Evolutionary conservation across 192 early-diverging fungal species (phyloP).

Genomic region (Diversispora eburnea): DNA sequence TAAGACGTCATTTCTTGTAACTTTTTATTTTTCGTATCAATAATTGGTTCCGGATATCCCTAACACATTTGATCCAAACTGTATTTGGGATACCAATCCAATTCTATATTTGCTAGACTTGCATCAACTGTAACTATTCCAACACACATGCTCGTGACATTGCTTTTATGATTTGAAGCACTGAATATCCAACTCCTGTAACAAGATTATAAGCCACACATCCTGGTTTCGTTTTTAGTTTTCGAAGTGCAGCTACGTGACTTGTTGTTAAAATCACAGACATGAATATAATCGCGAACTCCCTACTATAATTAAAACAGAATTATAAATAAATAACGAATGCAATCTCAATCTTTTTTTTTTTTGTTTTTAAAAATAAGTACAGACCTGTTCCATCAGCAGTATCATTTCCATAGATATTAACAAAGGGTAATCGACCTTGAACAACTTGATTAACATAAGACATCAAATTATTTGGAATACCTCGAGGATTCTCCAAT

Average conservation of each 20-base stretch:
- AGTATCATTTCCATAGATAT: conserved; percentile 87
- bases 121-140: conserved; percentile 52
- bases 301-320: conserved; percentile 33
- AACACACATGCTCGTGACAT: conserved; percentile 70
- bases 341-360: not conserved
- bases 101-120: conserved; percentile 44
- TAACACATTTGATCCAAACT: conserved; percentile 56
- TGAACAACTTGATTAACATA: conserved; percentile 82
- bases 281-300: conserved; percentile 94
- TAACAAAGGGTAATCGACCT: conserved; percentile 76
- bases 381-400: conserved; percentile 74
- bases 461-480: conserved; percentile 90
- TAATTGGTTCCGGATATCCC: conserved; percentile 33
- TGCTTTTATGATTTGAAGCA: conserved; percentile 86
- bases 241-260: conserved; percentile 80
- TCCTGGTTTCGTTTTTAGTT: conserved; percentile 59
- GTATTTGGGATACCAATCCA: conserved; percentile 50
- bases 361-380: conserved; percentile 12
- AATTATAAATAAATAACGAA: not conserved
- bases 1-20: not conserved
- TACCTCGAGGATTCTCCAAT: conserved; percentile 84
- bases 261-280: conserved; percentile 90
- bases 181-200: conserved; percentile 87
- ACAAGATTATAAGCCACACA: conserved; percentile 87
- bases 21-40: not conserved